phyloP scores from a whole-genome alignment of 75 land plant species.

The Larix kaempferi region DNA sequence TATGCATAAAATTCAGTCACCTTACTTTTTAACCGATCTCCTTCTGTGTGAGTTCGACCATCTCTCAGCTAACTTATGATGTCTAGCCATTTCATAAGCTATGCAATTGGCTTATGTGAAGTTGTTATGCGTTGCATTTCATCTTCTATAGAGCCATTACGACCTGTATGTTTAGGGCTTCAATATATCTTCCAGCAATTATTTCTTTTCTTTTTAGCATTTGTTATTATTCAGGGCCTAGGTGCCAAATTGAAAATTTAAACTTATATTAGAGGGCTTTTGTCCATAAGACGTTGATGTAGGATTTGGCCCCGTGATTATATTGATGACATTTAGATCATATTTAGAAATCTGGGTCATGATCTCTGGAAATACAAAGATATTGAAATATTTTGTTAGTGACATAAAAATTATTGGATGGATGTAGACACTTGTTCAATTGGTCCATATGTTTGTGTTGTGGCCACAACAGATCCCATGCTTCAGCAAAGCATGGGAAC shows the following conservation, averaged over 20 bases:
- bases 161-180: conserved; percentile 25
- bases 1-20: too few relatives aligned
- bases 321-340: background rate
- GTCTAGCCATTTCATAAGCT: conserved; percentile 22
- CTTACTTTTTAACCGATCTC: too few relatives aligned
- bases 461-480: too few relatives aligned
- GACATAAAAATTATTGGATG: background rate
- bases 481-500: too few relatives aligned
- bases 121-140: conserved; percentile 25
- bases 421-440: conserved; percentile 27
- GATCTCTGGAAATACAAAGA: background rate
- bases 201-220: background rate
- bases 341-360: background rate
- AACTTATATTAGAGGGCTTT: background rate
- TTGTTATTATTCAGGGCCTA: background rate
- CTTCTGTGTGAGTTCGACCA: too few relatives aligned
- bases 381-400: background rate
- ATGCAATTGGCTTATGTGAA: conserved; percentile 29
- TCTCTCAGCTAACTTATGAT: conserved; percentile 32
- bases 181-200: background rate
- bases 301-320: background rate
- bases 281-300: background rate
- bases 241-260: background rate
- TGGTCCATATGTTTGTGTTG: conserved; percentile 33
- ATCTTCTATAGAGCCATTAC: conserved; percentile 34